Base-by-base conservation (phyloP, 352 stramenopile species). In the Globisporangium abappressorium region DNA sequence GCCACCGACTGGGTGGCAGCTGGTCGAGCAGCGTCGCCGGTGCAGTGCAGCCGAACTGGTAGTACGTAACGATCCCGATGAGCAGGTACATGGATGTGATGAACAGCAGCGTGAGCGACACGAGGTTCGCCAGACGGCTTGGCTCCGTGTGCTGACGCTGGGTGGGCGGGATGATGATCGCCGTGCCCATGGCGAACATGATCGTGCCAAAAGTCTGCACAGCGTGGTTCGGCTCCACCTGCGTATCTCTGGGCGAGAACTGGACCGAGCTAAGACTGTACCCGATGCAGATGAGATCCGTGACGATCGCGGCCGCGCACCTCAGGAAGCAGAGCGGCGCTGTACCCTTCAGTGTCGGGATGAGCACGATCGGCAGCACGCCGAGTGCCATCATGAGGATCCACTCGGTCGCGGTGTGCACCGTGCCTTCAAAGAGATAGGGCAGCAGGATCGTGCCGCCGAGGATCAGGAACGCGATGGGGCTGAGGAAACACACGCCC, bases 61-160 rank as follows among this genome's bases (percentile, higher is more conserved):
- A 89, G 75, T 91, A 91, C 24, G 82, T 89, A 28, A 77, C 63
- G 54, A 89, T 78, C 2, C 84, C 82, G 57, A 90, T 83, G 34
- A 90, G 66, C 76, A 91, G 75, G 71, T 91, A 91, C 36, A 92
- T 75, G 5, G 75, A 89, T 26, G 79, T 93, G 70, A 91, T 88
- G 65, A 86, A 83, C 28, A 93, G 72, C 33, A 93, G 61, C 14
- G 84, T 91, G 36, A 88, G 73, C 9, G 80, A 89, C 38, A 90
- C 77, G 11, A 90, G 65, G 38, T 89, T 89, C 11, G 74, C 78
- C 26, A 91, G 68, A 11, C 77, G 73, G 15, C 67, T 71, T 18
- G 82, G 80, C 26, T 89, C 74, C 2, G 72, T 73, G 62, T 87
- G 79, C 60, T 91, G 82, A 0, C 82, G 76, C 68, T 90, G 81